Base-by-base conservation (phyloP, 2,329 filamentous ascomycete species). In the Aspergillus fumigatiaffinis region DNA sequence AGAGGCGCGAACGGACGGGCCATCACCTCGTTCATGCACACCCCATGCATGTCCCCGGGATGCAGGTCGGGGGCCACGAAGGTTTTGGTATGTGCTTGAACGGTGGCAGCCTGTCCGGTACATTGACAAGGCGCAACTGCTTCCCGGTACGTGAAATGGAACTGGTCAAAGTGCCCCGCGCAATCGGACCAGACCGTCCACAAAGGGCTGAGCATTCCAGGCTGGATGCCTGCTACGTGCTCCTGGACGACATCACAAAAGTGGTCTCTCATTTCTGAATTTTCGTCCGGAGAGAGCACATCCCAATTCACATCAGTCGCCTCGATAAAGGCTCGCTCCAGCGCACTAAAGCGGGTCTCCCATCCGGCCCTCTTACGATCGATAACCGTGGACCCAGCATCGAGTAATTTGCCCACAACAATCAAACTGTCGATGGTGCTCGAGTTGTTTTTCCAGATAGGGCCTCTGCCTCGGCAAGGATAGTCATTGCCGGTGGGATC, bases 401-500 rank as follows among this genome's bases (percentile, higher is more conserved):
- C 67, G 6, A 73, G 64, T n/a, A 77, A 56, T 52, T 62, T 72
- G 1, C 70, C 74, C 2, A 66, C 61, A n/a, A 74, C 68, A 49
- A 76, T 71, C 5, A 65, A 57, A 49, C 66, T 68, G 51, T 76
- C 73, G 14, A 73, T 57, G 9, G 62, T 58, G 53, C 62, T 64
- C 9, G 71, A 70, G n/a, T 57, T 59, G 1, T 50, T 32, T 3
- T 29, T 20, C 53, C 65, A 68, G 9, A 70, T 53, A 6, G 73
- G 73, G 1, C 73, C 73, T 3, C 70, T 67, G 3, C 72, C 72
- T 29, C 68, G 65, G 38, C 65, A 68, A 9, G 64, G 61, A 38
- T 64, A 68, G 8, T 50, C 14, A 23, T 29, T 50, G 9, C 69
- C 70, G 8, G 56, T 52, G 6, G 59, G 53, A 50, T 68, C 61